Percentiles rank a stretch among this genome's conserved stretches.
These are phyloP conservation scores for Lactarius tabidus DNA, from an alignment of 768 basidiomycete genomes.

Conservation along the genomic window DNA sequence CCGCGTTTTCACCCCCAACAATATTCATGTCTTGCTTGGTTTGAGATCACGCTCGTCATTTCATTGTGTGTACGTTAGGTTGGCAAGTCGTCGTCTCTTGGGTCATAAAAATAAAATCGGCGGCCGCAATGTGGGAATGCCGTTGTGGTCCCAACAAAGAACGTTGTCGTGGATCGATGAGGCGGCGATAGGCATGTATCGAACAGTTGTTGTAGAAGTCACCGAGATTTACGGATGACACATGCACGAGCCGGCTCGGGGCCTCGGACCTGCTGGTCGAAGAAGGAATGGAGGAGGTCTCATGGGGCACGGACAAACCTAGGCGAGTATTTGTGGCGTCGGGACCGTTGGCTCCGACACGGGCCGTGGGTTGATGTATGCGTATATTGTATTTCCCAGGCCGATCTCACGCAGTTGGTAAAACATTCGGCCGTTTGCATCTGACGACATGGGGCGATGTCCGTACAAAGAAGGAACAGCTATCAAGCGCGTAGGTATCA, in stretches of 20 bases:
- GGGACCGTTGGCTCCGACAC: not conserved
- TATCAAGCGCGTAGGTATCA: not conserved
- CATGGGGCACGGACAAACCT: conserved; percentile 1
- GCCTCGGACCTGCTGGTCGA: conserved; percentile 8
- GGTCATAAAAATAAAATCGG: not conserved
- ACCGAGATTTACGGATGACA: not conserved
- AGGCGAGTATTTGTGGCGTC: conserved; percentile 6
- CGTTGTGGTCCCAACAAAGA: not conserved
- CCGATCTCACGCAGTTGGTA: not conserved
- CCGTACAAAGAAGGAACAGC: not conserved
- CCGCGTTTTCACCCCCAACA: not conserved
- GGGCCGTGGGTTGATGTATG: not conserved
- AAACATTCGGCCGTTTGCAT: not conserved
- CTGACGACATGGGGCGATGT: not conserved
- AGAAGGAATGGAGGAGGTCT: not conserved
- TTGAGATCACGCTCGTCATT: not conserved
- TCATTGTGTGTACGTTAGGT: not conserved
- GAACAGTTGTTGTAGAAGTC: not conserved
- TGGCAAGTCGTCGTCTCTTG: not conserved
- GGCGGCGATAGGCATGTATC: conserved; percentile 1
- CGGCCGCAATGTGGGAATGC: not conserved
- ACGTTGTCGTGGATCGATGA: not conserved
- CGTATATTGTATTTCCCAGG: not conserved
- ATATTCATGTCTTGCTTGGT: not conserved
- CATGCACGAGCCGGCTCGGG: not conserved